phyloP scores from a whole-genome alignment of 192 early-diverging fungal genomes.

The Gaertneriomyces semiglobifer region DNA sequence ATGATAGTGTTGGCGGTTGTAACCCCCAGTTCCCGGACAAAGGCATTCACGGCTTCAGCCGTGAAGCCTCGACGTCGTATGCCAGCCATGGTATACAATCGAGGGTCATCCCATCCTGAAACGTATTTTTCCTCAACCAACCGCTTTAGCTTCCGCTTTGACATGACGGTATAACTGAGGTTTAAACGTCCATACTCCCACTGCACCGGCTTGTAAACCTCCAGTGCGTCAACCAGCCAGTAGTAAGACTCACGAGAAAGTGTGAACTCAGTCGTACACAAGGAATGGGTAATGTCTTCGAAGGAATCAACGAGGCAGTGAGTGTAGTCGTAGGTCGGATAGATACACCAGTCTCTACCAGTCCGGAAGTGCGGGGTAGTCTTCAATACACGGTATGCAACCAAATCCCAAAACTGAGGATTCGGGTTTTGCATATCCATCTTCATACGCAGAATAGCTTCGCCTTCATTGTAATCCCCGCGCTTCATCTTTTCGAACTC shows the following conservation, averaged over 20 bases:
- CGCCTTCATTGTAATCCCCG: conserved; percentile 88
- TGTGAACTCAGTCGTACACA: conserved; percentile 96
- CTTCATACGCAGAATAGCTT: conserved; percentile 97
- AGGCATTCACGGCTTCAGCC: conserved; percentile 95
- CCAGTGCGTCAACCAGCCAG: conserved; percentile 97
- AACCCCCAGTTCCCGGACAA: conserved; percentile 92
- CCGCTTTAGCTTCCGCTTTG: conserved; percentile 95
- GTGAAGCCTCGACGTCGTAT: conserved; percentile 96
- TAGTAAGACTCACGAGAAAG: conserved; percentile 96
- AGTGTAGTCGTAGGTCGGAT: conserved; percentile 99
- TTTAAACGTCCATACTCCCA: conserved; percentile 98
- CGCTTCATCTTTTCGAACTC: conserved; percentile 99
- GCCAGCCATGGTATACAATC: conserved; percentile 92
- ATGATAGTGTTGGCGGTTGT: conserved; percentile 79
- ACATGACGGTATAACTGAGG: conserved; percentile 91
- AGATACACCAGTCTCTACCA: conserved; percentile 92
- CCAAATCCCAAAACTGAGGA: conserved; percentile 99
- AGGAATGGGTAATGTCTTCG: conserved; percentile 99
- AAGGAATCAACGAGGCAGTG: conserved; percentile 99
- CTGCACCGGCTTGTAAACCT: conserved; percentile 99
- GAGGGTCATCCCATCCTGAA: conserved; percentile 92
- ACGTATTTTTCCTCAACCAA: conserved; percentile 79
- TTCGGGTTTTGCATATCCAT: conserved; percentile 98
- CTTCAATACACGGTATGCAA: conserved; percentile 94
- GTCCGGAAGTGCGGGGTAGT: conserved; percentile 86